These are phyloP conservation scores for Arthrobotrys sinensis DNA, from an alignment of 2,329 filamentous ascomycete genomes.

Conservation along the genomic window DNA sequence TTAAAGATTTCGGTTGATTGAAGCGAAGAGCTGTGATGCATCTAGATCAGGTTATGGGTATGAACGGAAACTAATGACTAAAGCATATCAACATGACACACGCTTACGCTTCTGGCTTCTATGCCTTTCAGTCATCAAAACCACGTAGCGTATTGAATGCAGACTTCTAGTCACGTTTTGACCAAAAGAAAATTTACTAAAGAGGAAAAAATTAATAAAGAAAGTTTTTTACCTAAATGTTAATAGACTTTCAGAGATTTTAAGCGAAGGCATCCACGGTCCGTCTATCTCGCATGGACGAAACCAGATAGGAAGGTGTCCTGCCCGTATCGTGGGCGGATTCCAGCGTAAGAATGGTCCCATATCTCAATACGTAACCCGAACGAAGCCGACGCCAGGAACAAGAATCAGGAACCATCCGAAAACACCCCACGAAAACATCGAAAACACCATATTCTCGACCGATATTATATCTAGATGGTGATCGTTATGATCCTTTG, in stretches of 20 bases:
- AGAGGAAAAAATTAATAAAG: constrained; percentile 8
- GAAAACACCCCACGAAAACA: constrained; percentile 33
- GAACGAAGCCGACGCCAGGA: constrained; percentile 22
- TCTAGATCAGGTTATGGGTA: constrained; percentile 16
- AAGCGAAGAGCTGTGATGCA: constrained; percentile 33
- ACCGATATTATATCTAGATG: constrained; percentile 38
- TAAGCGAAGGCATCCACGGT: constrained; percentile 61
- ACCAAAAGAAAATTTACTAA: constrained; percentile 19
- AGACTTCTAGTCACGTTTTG: constrained; percentile 12
- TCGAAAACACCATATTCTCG: constrained; percentile 1
- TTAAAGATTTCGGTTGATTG: constrained; percentile 30
- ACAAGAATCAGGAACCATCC: constrained; percentile 16
- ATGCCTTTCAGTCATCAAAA: background rate
- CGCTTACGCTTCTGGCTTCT: constrained; percentile 23
- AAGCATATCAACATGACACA: constrained; percentile 50
- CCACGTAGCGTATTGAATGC: constrained; percentile 4
- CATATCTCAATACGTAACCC: constrained; percentile 54
- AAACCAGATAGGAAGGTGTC: constrained; percentile 57
- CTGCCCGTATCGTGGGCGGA: constrained; percentile 44
- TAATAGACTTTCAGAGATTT: constrained; percentile 51
- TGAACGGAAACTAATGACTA: constrained; percentile 54
- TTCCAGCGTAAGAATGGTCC: constrained; percentile 38
- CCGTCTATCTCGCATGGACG: constrained; percentile 60
- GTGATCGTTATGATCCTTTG: constrained; percentile 31
- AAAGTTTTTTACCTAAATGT: constrained; percentile 26